Evolutionary conservation across 192 early-diverging fungal genomes (phyloP).

Genomic region (Coemansia sp.): DNA sequence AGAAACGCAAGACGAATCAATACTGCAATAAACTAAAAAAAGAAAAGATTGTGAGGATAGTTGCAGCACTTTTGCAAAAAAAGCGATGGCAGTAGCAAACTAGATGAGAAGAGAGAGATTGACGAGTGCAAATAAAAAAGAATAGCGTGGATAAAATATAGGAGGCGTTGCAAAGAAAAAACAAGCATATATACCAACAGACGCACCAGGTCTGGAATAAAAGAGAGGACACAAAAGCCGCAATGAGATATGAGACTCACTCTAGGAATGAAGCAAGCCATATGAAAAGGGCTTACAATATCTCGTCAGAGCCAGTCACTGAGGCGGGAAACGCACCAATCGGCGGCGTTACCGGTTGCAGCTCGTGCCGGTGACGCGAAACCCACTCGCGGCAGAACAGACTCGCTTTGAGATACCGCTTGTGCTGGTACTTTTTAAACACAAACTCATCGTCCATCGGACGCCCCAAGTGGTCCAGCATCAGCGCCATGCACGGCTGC

Average conservation of each 20-base stretch:
- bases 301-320: neutral
- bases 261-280: neutral
- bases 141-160: neutral
- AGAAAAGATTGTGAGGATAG: neutral
- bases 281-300: neutral
- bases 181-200: slow-evolving; percentile 8
- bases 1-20: slow-evolving; percentile 4
- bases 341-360: slow-evolving; percentile 23
- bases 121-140: slow-evolving; percentile 6
- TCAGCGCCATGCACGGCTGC: slow-evolving; percentile 60
- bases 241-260: no score
- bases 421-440: slow-evolving; percentile 81
- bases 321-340: slow-evolving; percentile 19
- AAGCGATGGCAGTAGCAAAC: neutral
- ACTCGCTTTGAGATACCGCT: slow-evolving; percentile 78
- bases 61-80: neutral
- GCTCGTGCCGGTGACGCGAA: slow-evolving; percentile 39
- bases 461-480: slow-evolving; percentile 68
- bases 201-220: neutral
- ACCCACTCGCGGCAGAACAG: slow-evolving; percentile 84
- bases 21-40: slow-evolving; percentile 10
- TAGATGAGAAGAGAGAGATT: slow-evolving; percentile 5
- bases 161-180: slow-evolving; percentile 4
- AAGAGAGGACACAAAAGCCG: neutral
- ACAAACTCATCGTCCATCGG: slow-evolving; percentile 64